Evolutionary conservation across 306 rosid species (phyloP).

Genomic region (Fragaria vesca): DNA sequence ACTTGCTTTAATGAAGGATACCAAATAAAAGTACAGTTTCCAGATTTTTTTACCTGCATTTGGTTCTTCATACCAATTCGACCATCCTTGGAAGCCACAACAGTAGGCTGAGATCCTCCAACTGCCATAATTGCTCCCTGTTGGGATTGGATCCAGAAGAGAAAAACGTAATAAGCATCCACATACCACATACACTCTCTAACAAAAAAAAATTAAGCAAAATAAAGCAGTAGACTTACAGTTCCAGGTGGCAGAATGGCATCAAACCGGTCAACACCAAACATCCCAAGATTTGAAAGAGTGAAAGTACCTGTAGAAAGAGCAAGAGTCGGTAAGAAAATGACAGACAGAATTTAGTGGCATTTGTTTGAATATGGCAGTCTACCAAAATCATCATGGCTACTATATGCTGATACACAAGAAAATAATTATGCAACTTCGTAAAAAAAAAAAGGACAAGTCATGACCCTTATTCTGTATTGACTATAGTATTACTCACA

Average conservation of each 20-base stretch:
- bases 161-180: slow-evolving; percentile 9
- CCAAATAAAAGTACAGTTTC: neutral
- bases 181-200: slow-evolving; percentile 9
- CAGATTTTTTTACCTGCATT: slow-evolving; percentile 71
- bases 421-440: neutral
- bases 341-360: slow-evolving; percentile 3
- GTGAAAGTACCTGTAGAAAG: slow-evolving; percentile 75
- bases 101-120: slow-evolving; percentile 76
- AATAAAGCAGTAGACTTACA: slow-evolving; percentile 41
- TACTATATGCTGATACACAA: neutral
- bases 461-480: neutral
- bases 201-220: neutral
- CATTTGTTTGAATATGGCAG: neutral
- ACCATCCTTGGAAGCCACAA: slow-evolving; percentile 87
- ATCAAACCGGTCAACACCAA: slow-evolving; percentile 95
- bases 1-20: neutral
- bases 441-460: neutral
- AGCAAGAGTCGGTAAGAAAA: slow-evolving; percentile 17
- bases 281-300: slow-evolving; percentile 95
- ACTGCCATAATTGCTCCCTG: slow-evolving; percentile 99
- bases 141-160: slow-evolving; percentile 23
- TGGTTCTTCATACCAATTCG: slow-evolving; percentile 86
- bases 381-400: neutral
- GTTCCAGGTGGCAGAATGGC: slow-evolving; percentile 98
- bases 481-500: neutral